Percentiles rank a stretch among this genome's conserved stretches.
These are phyloP conservation scores for Acanthamoeba castellanii DNA, from an alignment of 208 protist species.

Conservation along the genomic window DNA sequence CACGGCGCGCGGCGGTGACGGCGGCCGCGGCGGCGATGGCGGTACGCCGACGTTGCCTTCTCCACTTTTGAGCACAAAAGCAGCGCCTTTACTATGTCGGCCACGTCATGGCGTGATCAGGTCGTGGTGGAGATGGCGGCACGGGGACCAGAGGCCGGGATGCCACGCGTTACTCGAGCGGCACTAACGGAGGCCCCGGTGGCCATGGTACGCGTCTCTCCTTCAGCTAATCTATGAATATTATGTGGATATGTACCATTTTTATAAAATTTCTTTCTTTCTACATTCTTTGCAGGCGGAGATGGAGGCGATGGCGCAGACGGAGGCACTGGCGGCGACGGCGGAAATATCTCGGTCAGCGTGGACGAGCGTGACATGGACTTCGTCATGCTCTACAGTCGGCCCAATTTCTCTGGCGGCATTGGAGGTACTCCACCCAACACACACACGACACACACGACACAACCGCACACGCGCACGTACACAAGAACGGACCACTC, in stretches of 20 bases:
- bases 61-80: neutral
- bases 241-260: neutral
- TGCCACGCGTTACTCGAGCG: slow-evolving; percentile 13
- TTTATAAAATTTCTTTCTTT: no score
- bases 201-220: neutral
- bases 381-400: slow-evolving; percentile 17
- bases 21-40: slow-evolving; percentile 20
- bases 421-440: neutral
- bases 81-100: neutral
- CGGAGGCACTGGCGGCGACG: slow-evolving; percentile 24
- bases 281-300: no score
- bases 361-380: slow-evolving; percentile 38
- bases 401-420: neutral
- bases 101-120: neutral
- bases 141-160: slow-evolving; percentile 3
- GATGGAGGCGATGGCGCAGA: slow-evolving; percentile 39
- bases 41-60: neutral
- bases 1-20: slow-evolving; percentile 22
- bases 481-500: no score
- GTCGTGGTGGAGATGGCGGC: slow-evolving; percentile 16
- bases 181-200: slow-evolving; percentile 26
- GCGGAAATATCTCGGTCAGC: neutral
- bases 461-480: no score
- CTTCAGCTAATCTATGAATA: neutral
- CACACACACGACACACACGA: neutral